Conservation (phyloP, 2,329 filamentous ascomycete species). For the Cadophora sp. region DNA sequence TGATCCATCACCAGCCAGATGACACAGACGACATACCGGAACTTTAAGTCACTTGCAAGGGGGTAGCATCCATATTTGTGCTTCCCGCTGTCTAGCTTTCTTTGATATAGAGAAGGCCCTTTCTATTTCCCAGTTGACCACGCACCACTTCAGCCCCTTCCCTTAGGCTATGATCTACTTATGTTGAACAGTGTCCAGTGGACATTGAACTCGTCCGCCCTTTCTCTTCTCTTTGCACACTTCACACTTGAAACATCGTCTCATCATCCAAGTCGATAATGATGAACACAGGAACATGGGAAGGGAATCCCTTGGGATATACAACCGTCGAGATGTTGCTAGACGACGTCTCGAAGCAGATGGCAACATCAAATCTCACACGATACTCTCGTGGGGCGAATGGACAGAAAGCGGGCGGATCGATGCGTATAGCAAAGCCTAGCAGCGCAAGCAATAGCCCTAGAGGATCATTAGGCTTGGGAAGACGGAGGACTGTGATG, state of each 20-base stretch:
- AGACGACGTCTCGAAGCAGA: slow-evolving; percentile 60
- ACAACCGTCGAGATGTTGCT: slow-evolving; percentile 52
- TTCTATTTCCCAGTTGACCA: slow-evolving; percentile 35
- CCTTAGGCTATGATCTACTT: slow-evolving; percentile 31
- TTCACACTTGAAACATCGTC: slow-evolving; percentile 3
- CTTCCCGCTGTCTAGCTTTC: slow-evolving; percentile 42
- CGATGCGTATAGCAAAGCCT: slow-evolving; percentile 69
- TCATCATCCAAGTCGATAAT: slow-evolving; percentile 21
- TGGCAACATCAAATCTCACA: slow-evolving; percentile 53
- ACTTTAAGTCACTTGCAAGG: slow-evolving; percentile 42
- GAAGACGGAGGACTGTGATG: slow-evolving; percentile 63
- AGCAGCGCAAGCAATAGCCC: slow-evolving; percentile 74
- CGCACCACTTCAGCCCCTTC: slow-evolving; percentile 32
- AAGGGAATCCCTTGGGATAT: slow-evolving; percentile 41
- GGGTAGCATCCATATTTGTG: slow-evolving; percentile 42
- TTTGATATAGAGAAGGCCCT: slow-evolving; percentile 37
- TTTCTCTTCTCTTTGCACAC: slow-evolving; percentile 14
- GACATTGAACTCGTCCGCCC: slow-evolving; percentile 20
- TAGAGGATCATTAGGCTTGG: slow-evolving; percentile 55
- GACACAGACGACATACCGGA: slow-evolving; percentile 46
- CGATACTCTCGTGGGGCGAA: slow-evolving; percentile 57
- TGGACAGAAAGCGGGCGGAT: slow-evolving; percentile 55
- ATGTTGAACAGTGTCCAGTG: slow-evolving; percentile 29
- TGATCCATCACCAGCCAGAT: slow-evolving; percentile 43
- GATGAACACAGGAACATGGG: slow-evolving; percentile 40